Evolutionary conservation across 2,329 filamentous ascomycete genomes (phyloP).

Genomic region (Cercospora citrullina): DNA sequence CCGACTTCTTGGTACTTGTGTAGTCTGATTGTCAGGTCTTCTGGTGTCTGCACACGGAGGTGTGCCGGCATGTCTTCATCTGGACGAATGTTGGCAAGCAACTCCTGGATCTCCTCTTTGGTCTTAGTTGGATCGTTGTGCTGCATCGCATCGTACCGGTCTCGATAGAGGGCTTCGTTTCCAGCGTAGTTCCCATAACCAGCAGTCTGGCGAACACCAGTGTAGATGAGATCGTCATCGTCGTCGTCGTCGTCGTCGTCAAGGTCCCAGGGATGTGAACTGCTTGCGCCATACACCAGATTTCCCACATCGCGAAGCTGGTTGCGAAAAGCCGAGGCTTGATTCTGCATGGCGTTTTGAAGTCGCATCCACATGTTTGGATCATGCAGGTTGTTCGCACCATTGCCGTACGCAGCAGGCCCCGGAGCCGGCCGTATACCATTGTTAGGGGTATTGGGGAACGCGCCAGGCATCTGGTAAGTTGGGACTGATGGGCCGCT

Average conservation of each 20-base stretch:
- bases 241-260: conserved; percentile 27
- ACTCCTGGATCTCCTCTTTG: conserved; percentile 66
- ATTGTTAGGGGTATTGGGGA: conserved; percentile 16
- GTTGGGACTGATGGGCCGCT: not conserved
- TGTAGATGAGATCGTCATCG: conserved; percentile 32
- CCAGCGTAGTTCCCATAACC: conserved; percentile 29
- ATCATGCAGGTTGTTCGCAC: not conserved
- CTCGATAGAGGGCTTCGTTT: conserved; percentile 30
- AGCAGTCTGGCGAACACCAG: conserved; percentile 26
- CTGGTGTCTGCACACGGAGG: conserved; percentile 67
- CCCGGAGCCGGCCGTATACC: not conserved
- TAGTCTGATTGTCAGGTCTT: conserved; percentile 65
- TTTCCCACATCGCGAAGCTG: conserved; percentile 13
- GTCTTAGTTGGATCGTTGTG: conserved; percentile 52
- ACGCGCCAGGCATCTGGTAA: conserved; percentile 31
- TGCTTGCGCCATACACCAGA: conserved; percentile 25
- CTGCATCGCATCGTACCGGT: conserved; percentile 30
- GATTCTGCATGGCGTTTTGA: not conserved
- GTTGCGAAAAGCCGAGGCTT: not conserved
- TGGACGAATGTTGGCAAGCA: conserved; percentile 71
- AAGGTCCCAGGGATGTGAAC: conserved; percentile 8
- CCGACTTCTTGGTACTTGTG: conserved; percentile 82
- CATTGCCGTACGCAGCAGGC: not conserved
- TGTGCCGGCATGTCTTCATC: conserved; percentile 58
- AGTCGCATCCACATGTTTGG: not conserved